Percentiles rank a stretch among this genome's conserved stretches.
These are phyloP conservation scores for Apiotrichum akiyoshidainum DNA, from an alignment of 1,284 basidiomycete species.

Conservation along the genomic window DNA sequence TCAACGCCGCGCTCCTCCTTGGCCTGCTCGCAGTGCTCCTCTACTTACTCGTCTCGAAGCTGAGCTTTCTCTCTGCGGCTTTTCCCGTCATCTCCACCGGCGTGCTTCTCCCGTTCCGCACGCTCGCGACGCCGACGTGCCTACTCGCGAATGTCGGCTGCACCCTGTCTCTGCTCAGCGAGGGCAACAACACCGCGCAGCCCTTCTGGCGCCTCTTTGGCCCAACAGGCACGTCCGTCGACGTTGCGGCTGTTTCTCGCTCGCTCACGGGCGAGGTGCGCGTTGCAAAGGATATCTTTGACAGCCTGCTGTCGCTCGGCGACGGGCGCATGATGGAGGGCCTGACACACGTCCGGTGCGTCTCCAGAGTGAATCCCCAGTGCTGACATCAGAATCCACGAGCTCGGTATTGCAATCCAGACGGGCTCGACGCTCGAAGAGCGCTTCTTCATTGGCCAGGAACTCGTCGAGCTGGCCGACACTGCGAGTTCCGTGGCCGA, in stretches of 20 bases:
- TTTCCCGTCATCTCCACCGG: slow-evolving; percentile 4
- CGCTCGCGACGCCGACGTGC: slow-evolving; percentile 38
- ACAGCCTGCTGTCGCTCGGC: slow-evolving; percentile 37
- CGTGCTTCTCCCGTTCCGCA: slow-evolving; percentile 22
- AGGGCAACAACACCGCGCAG: slow-evolving; percentile 15
- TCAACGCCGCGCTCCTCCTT: slow-evolving; percentile 25
- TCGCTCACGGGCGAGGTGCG: slow-evolving; percentile 35
- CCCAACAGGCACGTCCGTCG: slow-evolving; percentile 10
- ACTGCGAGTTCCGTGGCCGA: slow-evolving; percentile 39
- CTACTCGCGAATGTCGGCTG: slow-evolving; percentile 31
- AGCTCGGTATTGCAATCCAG: slow-evolving; percentile 39
- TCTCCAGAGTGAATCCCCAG: background rate
- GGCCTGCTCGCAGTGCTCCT: slow-evolving; percentile 10
- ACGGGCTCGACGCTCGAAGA: slow-evolving; percentile 38
- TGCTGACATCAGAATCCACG: slow-evolving; percentile 34
- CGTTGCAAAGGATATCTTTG: slow-evolving; percentile 42
- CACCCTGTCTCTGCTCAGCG: slow-evolving; percentile 19
- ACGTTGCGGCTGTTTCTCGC: slow-evolving; percentile 36
- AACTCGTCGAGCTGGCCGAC: slow-evolving; percentile 43
- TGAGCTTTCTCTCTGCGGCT: background rate
- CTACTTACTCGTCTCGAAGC: background rate
- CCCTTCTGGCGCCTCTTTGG: slow-evolving; percentile 29
- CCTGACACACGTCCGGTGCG: slow-evolving; percentile 41
- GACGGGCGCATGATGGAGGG: slow-evolving; percentile 34
- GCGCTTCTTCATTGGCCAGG: slow-evolving; percentile 31